Evolutionary conservation across 371 early-diverging fungal genomes (phyloP).

Genomic region (Synchytrium microbalum): DNA sequence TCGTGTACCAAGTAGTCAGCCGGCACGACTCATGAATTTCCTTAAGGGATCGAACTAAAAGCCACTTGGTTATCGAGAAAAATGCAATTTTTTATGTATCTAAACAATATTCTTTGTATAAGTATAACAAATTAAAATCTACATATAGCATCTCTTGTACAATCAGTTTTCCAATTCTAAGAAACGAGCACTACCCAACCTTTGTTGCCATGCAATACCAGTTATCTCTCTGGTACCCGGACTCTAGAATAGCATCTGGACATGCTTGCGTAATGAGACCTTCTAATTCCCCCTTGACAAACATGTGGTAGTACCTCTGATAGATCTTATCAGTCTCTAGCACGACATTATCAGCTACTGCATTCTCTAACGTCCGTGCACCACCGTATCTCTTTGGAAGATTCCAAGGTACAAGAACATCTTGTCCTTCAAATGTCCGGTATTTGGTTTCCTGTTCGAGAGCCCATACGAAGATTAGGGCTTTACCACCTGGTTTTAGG

Average conservation of each 20-base stretch:
- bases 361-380: constrained; percentile 18
- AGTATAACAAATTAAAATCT: too few relatives aligned
- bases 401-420: constrained; percentile 90
- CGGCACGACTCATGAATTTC: background rate
- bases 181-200: background rate
- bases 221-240: constrained; percentile 90
- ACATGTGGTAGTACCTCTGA: constrained; percentile 85
- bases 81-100: too few relatives aligned
- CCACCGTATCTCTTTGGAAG: constrained; percentile 24
- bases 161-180: background rate
- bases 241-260: constrained; percentile 36
- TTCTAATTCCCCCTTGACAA: constrained; percentile 78
- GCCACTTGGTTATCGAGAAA: too few relatives aligned
- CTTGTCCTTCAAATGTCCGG: constrained; percentile 78
- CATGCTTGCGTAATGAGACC: constrained; percentile 41
- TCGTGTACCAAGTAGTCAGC: background rate
- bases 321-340: background rate
- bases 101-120: too few relatives aligned
- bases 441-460: constrained; percentile 63
- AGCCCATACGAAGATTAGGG: constrained; percentile 94
- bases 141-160: too few relatives aligned
- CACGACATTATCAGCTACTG: background rate
- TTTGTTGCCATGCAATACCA: constrained; percentile 55
- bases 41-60: background rate
- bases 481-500: constrained; percentile 57